A percentile compares a stretch with the other conserved stretches of the same genome.
Conservation (phyloP, 2,329 filamentous ascomycete genomes). For the Ascochyta pisi region DNA sequence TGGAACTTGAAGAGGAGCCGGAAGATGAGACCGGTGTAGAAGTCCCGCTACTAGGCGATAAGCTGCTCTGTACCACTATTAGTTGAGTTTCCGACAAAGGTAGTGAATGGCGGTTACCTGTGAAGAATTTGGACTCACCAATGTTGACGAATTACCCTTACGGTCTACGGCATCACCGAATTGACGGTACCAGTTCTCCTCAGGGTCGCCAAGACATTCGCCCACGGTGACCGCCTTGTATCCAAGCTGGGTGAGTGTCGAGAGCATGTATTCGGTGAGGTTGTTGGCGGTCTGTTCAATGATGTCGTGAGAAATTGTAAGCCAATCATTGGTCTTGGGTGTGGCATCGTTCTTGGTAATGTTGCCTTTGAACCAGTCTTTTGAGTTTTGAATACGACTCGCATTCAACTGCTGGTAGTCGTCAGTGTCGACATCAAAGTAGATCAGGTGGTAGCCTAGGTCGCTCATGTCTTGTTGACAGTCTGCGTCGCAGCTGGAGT, state of each 20-base stretch:
- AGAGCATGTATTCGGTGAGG: constrained; percentile 55
- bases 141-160: neutral
- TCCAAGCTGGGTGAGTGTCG: constrained; percentile 47
- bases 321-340: constrained; percentile 46
- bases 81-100: neutral
- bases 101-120: neutral
- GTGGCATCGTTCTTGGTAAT: constrained; percentile 45
- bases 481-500: constrained; percentile 55
- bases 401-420: constrained; percentile 65
- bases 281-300: constrained; percentile 54
- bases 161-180: constrained; percentile 14
- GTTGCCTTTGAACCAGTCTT: constrained; percentile 60
- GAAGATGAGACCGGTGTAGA: neutral
- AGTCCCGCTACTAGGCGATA: neutral
- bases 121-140: neutral
- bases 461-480: constrained; percentile 51
- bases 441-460: constrained; percentile 66
- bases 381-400: constrained; percentile 58
- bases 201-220: constrained; percentile 55
- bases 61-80: neutral
- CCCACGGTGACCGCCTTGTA: constrained; percentile 57
- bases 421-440: constrained; percentile 66
- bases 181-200: constrained; percentile 58
- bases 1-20: neutral
- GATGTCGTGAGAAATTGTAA: constrained; percentile 62